phyloP scores from a whole-genome alignment of 2,329 filamentous ascomycete species.

The Paradendryphiella salina region DNA sequence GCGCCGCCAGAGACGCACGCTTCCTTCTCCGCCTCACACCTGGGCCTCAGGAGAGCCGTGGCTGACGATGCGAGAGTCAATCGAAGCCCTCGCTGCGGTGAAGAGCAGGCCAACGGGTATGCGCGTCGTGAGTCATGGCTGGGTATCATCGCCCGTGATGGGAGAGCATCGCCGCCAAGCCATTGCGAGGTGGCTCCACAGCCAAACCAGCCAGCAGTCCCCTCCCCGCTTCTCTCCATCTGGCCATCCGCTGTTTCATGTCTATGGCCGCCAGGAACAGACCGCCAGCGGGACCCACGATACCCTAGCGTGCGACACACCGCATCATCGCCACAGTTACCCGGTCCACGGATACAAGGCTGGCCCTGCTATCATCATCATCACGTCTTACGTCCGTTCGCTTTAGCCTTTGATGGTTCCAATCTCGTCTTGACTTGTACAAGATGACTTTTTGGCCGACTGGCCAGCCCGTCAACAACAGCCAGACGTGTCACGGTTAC shows the following conservation, averaged over 20 bases:
- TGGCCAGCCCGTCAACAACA: slow-evolving; percentile 5
- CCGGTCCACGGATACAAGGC: slow-evolving; percentile 12
- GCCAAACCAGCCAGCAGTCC: slow-evolving; percentile 2
- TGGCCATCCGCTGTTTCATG: slow-evolving; percentile 35
- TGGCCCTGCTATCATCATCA: background rate
- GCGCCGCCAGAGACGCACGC: slow-evolving; percentile 15
- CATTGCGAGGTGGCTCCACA: slow-evolving; percentile 24
- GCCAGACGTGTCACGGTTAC: background rate
- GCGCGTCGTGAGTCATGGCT: background rate
- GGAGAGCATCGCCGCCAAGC: slow-evolving; percentile 16
- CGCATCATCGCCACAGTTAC: slow-evolving; percentile 19
- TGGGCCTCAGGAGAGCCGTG: slow-evolving; percentile 19
- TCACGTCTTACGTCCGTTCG: too few species aligned
- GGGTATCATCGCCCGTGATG: background rate
- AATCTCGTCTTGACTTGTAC: slow-evolving; percentile 14
- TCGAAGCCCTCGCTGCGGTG: slow-evolving; percentile 2
- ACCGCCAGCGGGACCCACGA: slow-evolving; percentile 13
- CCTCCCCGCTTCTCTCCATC: slow-evolving; percentile 26
- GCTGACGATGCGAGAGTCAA: slow-evolving; percentile 18
- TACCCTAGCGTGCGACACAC: slow-evolving; percentile 30
- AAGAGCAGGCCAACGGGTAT: too few species aligned
- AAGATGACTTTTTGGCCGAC: slow-evolving; percentile 11
- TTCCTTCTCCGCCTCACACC: slow-evolving; percentile 14
- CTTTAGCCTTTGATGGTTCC: background rate
- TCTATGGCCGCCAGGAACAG: slow-evolving; percentile 20